Percentiles rank a stretch among this genome's conserved stretches.
phyloP scores from a whole-genome alignment of 2,329 filamentous ascomycete species.

The Aureobasidium pullulans region DNA sequence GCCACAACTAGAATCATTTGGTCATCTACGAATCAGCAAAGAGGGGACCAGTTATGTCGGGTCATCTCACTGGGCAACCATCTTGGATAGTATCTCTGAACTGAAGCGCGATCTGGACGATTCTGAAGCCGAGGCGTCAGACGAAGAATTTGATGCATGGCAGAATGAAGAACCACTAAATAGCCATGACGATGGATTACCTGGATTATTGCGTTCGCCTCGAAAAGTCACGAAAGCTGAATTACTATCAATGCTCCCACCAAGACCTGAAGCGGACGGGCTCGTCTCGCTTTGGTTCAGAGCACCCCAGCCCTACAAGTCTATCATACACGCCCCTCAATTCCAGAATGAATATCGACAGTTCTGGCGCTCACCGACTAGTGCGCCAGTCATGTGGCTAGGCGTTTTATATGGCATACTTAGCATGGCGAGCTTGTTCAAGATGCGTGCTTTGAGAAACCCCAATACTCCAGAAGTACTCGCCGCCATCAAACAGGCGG shows the following conservation, averaged over 20 bases:
- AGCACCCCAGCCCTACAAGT: slow-evolving; percentile 27
- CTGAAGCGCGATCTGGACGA: slow-evolving; percentile 27
- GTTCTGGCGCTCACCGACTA: slow-evolving; percentile 37
- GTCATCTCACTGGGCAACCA: slow-evolving; percentile 74
- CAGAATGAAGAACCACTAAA: slow-evolving; percentile 13
- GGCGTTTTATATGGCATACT: slow-evolving; percentile 42
- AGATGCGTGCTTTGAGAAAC: slow-evolving; percentile 21
- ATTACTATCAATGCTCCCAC: slow-evolving; percentile 26
- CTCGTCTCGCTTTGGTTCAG: slow-evolving; percentile 30
- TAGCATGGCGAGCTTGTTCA: slow-evolving; percentile 31
- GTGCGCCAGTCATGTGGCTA: slow-evolving; percentile 38
- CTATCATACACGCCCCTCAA: slow-evolving; percentile 55
- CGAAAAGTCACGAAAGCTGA: slow-evolving; percentile 23
- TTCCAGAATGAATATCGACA: slow-evolving; percentile 36
- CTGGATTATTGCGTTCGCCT: slow-evolving; percentile 13
- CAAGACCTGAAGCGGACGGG: slow-evolving; percentile 25
- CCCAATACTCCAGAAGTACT: slow-evolving; percentile 17
- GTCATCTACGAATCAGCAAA: slow-evolving; percentile 72
- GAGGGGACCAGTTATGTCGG: slow-evolving; percentile 73
- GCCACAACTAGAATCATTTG: slow-evolving; percentile 59
- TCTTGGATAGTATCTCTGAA: slow-evolving; percentile 55
- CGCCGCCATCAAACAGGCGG: slow-evolving; percentile 17
- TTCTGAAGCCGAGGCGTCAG: slow-evolving; percentile 20
- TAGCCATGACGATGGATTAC: not conserved
- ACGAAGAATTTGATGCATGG: slow-evolving; percentile 12